Evolutionary conservation across 2,329 filamentous ascomycete genomes (phyloP).

Genomic region (Teratosphaeria epicoccoides): DNA sequence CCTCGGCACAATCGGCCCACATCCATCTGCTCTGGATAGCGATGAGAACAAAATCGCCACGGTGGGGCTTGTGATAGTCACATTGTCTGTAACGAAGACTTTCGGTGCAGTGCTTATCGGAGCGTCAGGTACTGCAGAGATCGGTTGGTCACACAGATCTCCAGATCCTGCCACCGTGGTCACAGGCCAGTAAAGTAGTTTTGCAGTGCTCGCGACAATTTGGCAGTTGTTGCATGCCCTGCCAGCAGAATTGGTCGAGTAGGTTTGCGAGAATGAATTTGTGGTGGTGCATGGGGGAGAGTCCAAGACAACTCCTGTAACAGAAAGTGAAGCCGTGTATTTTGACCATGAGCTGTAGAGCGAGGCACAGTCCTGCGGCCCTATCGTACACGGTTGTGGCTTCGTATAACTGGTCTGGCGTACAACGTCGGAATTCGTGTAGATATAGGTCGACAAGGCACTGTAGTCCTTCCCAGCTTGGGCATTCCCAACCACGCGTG

Average conservation of each 20-base stretch:
- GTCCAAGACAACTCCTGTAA: neutral
- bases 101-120: constrained; percentile 5
- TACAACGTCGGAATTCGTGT: constrained; percentile 5
- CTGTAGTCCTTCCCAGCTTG: neutral
- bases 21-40: constrained; percentile 8
- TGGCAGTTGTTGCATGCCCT: constrained; percentile 5
- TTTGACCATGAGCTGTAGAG: neutral
- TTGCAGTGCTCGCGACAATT: constrained; percentile 5
- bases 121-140: constrained; percentile 2
- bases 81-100: constrained; percentile 7
- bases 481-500: constrained; percentile 2
- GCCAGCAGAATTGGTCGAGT: constrained; percentile 3
- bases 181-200: constrained; percentile 10
- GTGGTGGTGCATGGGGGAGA: constrained; percentile 5
- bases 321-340: neutral
- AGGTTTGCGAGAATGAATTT: neutral
- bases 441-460: neutral
- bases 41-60: constrained; percentile 5
- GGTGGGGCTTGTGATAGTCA: constrained; percentile 9
- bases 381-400: constrained; percentile 1
- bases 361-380: neutral
- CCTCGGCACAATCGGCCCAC: constrained; percentile 5
- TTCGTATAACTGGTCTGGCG: neutral
- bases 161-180: constrained; percentile 5
- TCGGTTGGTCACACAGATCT: constrained; percentile 7